A percentile compares a stretch with the other conserved stretches of the same genome.
phyloP scores from a whole-genome alignment of 2,329 filamentous ascomycete genomes.

The Epichloe brachyelytri region DNA sequence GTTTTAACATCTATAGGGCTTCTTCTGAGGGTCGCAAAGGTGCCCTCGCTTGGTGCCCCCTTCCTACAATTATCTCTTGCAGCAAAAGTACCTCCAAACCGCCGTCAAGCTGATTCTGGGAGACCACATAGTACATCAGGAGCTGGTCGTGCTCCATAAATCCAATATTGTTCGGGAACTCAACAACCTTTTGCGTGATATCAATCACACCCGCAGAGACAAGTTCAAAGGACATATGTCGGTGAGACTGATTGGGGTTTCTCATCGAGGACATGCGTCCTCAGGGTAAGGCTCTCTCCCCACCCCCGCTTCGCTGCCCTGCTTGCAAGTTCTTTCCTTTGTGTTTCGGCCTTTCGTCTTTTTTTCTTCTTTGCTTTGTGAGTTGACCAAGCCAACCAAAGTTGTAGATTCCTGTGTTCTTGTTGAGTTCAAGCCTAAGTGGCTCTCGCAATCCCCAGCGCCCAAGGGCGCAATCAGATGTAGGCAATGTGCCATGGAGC shows the following conservation, averaged over 20 bases:
- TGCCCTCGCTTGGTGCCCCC: slow-evolving; percentile 16
- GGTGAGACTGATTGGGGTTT: slow-evolving; percentile 51
- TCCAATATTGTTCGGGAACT: slow-evolving; percentile 29
- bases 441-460: slow-evolving; percentile 60
- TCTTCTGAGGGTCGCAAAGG: slow-evolving; percentile 27
- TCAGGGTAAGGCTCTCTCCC: slow-evolving; percentile 13
- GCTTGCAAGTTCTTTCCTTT: slow-evolving; percentile 1
- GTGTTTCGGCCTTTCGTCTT: not conserved
- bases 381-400: slow-evolving; percentile 3
- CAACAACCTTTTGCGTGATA: slow-evolving; percentile 38
- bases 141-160: slow-evolving; percentile 23
- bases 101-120: slow-evolving; percentile 23
- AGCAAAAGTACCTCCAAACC: slow-evolving; percentile 23
- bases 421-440: slow-evolving; percentile 75
- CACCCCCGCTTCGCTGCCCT: not conserved
- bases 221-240: slow-evolving; percentile 35
- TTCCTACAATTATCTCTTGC: slow-evolving; percentile 24
- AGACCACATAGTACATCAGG: slow-evolving; percentile 22
- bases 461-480: slow-evolving; percentile 51
- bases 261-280: slow-evolving; percentile 60
- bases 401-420: slow-evolving; percentile 25
- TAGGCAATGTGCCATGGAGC: slow-evolving; percentile 55
- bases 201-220: slow-evolving; percentile 31
- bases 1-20: slow-evolving; percentile 13
- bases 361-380: not conserved